These are phyloP conservation scores for Gracilaria caudata DNA, from an alignment of 23 red algal species.

Conservation along the genomic window DNA sequence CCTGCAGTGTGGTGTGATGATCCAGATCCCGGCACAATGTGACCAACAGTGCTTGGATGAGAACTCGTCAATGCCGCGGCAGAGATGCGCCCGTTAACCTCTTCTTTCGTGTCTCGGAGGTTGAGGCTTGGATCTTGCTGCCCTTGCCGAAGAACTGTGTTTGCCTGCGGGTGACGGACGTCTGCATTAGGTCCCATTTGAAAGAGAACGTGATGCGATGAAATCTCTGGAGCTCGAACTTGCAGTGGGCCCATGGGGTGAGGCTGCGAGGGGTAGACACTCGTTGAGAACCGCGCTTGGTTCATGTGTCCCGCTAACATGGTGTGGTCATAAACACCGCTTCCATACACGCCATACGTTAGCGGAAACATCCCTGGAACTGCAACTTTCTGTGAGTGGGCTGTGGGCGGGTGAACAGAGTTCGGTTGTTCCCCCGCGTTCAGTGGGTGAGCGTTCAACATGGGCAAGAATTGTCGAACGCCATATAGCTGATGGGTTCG, in stretches of 20 bases:
- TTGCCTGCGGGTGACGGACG: neutral
- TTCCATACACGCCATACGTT: constrained; percentile 33
- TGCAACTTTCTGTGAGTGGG: neutral
- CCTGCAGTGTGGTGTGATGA: constrained; percentile 6
- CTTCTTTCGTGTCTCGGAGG: neutral
- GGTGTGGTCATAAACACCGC: constrained; percentile 15
- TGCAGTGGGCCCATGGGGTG: neutral
- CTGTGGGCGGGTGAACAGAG: neutral
- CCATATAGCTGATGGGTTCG: constrained; percentile 47
- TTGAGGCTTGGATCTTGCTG: neutral
- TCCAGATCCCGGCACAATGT: neutral
- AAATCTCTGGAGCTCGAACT: neutral
- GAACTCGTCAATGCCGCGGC: neutral
- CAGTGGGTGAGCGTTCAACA: constrained; percentile 32
- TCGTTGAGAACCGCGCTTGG: neutral
- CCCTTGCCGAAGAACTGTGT: neutral
- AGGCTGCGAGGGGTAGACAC: constrained; percentile 21
- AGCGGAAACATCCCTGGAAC: constrained; percentile 39
- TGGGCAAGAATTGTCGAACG: constrained; percentile 43
- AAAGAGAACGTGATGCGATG: neutral
- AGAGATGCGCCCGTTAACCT: neutral
- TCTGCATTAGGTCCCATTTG: constrained; percentile 6
- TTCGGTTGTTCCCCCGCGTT: constrained; percentile 9
- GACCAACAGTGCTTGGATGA: neutral
- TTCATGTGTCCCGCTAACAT: constrained; percentile 4